Evolutionary conservation across 805 yeast genomes (phyloP).

Genomic region (Candida ovalis): DNA sequence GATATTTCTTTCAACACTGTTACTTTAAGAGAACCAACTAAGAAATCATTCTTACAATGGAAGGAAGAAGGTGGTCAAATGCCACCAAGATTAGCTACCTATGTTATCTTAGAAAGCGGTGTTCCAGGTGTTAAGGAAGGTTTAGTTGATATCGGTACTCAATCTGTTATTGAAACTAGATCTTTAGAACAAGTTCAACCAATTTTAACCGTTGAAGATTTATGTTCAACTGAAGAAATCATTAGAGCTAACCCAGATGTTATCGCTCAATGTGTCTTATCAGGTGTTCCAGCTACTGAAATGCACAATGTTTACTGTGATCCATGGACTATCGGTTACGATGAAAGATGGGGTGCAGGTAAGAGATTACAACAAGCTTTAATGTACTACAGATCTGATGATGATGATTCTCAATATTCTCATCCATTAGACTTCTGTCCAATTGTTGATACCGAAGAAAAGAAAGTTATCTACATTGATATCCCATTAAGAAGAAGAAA

Average conservation of each 20-base stretch:
- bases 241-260: conserved; percentile 70
- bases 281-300: conserved; percentile 62
- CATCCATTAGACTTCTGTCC: conserved; percentile 83
- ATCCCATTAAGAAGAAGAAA: conserved; percentile 73
- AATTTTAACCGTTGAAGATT: conserved; percentile 67
- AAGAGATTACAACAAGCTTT: conserved; percentile 77
- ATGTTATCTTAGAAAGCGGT: conserved; percentile 56
- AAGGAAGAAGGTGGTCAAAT: conserved; percentile 54
- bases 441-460: conserved; percentile 68
- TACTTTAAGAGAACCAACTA: conserved; percentile 68
- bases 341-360: conserved; percentile 70
- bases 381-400: conserved; percentile 70
- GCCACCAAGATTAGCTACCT: conserved; percentile 68
- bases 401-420: conserved; percentile 65
- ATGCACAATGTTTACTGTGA: conserved; percentile 62
- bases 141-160: conserved; percentile 52
- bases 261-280: conserved; percentile 65
- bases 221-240: conserved; percentile 56
- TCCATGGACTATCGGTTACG: conserved; percentile 65
- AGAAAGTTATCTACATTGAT: conserved; percentile 69
- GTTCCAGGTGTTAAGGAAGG: conserved; percentile 68
- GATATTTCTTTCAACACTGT: conserved; percentile 59
- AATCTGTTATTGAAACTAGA: conserved; percentile 44
- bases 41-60: conserved; percentile 61
- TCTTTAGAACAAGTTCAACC: conserved; percentile 65